phyloP scores from a whole-genome alignment of 768 basidiomycete genomes.

The Coprinellus micaceus region DNA sequence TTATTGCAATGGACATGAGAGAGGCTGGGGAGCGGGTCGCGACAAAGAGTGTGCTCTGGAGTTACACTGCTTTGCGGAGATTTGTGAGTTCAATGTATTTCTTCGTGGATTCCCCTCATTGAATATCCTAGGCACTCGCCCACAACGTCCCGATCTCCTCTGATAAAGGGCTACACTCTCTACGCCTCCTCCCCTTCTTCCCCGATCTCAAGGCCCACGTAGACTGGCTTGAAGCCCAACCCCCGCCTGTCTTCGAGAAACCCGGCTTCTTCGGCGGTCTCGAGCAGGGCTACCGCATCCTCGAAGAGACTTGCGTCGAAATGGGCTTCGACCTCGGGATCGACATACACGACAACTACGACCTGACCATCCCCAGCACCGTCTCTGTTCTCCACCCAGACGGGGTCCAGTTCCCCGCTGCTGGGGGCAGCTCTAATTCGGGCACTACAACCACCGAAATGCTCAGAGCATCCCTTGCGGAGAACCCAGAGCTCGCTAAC shows the following conservation, averaged over 20 bases:
- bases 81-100: slow-evolving; percentile 48
- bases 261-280: slow-evolving; percentile 63
- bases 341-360: slow-evolving; percentile 43
- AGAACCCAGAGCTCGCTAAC: not conserved
- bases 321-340: slow-evolving; percentile 26
- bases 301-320: slow-evolving; percentile 55
- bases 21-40: slow-evolving; percentile 77
- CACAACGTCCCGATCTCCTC: slow-evolving; percentile 65
- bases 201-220: slow-evolving; percentile 59
- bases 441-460: not conserved
- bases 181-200: slow-evolving; percentile 59
- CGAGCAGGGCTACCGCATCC: slow-evolving; percentile 52
- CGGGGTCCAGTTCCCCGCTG: slow-evolving; percentile 12
- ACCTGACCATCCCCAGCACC: slow-evolving; percentile 17
- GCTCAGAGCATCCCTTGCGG: not conserved
- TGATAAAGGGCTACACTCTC: slow-evolving; percentile 63
- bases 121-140: slow-evolving; percentile 53
- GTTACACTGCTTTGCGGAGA: slow-evolving; percentile 71
- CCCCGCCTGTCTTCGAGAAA: slow-evolving; percentile 55
- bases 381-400: not conserved
- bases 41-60: slow-evolving; percentile 77
- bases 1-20: slow-evolving; percentile 72
- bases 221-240: slow-evolving; percentile 55
- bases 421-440: slow-evolving; percentile 46
- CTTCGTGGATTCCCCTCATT: slow-evolving; percentile 12